Conservation (phyloP, 2,329 filamentous ascomycete species). For the Beauveria pseudobassiana region DNA sequence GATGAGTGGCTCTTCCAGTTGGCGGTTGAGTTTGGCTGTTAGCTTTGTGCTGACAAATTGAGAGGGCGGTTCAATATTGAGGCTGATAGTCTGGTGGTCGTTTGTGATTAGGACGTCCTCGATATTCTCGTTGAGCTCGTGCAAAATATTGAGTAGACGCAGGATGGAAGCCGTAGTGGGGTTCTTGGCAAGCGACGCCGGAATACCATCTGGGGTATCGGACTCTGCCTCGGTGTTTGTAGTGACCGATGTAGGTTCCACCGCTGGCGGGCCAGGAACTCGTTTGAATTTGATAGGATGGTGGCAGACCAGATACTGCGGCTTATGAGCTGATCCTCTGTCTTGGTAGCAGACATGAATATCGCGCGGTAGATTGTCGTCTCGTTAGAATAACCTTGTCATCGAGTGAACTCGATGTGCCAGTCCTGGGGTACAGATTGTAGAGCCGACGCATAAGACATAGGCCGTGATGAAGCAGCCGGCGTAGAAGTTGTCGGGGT, state of each 20-base stretch:
- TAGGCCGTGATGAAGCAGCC: constrained; percentile 54
- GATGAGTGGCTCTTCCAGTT: constrained; percentile 91
- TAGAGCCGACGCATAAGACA: constrained; percentile 79
- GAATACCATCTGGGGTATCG: constrained; percentile 54
- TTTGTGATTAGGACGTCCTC: constrained; percentile 83
- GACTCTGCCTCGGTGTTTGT: constrained; percentile 39
- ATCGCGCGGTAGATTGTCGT: constrained; percentile 95
- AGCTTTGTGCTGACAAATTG: constrained; percentile 99
- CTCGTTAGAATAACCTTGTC: constrained; percentile 79
- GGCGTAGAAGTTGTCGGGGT: constrained; percentile 39
- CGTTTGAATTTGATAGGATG: constrained; percentile 90
- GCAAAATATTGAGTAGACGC: constrained; percentile 78
- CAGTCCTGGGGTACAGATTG: constrained; percentile 81
- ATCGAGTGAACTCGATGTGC: constrained; percentile 91
- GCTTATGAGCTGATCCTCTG: constrained; percentile 54
- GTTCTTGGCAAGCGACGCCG: constrained; percentile 74
- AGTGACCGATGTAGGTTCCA: constrained; percentile 59
- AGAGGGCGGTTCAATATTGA: constrained; percentile 75
- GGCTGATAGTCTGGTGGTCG: constrained; percentile 54
- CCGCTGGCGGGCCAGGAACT: constrained; percentile 72
- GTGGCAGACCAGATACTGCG: constrained; percentile 85
- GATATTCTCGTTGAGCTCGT: constrained; percentile 86
- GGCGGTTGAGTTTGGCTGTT: constrained; percentile 93
- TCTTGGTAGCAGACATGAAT: constrained; percentile 49
- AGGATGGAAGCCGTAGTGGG: constrained; percentile 82